Base-by-base conservation (phyloP, 176 grass and related monocot genomes). In the Poa pratensis region DNA sequence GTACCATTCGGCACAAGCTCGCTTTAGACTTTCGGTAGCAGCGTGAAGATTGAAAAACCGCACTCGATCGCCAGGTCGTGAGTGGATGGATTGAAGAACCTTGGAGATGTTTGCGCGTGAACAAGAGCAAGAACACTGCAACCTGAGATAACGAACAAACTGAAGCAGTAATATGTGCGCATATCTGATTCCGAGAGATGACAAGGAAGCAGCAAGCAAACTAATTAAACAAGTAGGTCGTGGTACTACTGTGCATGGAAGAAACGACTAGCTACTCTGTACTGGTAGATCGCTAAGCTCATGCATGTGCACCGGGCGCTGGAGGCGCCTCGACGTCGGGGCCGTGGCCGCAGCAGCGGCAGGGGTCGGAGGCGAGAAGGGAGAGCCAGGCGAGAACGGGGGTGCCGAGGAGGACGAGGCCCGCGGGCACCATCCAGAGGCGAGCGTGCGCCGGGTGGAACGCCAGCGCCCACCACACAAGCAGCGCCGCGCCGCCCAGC, bases 361-460 rank as follows among this genome's bases (percentile, higher is more conserved):
- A 87, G 18, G 66, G 78, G 39, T 23, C 82, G 62, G 91, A 92
- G 23, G 64, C 78, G 87, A 88, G 81, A 72, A 91, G 67, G 14
- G 96, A 90, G 79, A 99, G 80, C 84, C 96, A 99, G 10, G 92
- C 85, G 68, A 99, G 18, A 80, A 88, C 20, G 16, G 96, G 91
- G 12, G 93, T 99, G 87, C 93, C 94, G 78, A 92, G 80, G 86
- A 99, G 82, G 76, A 99, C 88, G 59, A 99, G 82, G 30, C 96
- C 89, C 6, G 86, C 90, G 34, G 96, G 96, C 78, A 99, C 96
- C 96, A 99, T 99, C 96, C 96, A 99, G 6, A 99, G 86, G n/a
- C 89, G 90, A 80, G 83, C 75, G 84, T 99, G 77, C 75, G 72
- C 79, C 9, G 72, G 86, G 87, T 99, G 96, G 85, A 99, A 99